A percentile compares a stretch with the other conserved stretches of the same genome.
These are phyloP conservation scores for Hebeloma cylindrosporum DNA, from an alignment of 768 basidiomycete genomes.

Conservation along the genomic window DNA sequence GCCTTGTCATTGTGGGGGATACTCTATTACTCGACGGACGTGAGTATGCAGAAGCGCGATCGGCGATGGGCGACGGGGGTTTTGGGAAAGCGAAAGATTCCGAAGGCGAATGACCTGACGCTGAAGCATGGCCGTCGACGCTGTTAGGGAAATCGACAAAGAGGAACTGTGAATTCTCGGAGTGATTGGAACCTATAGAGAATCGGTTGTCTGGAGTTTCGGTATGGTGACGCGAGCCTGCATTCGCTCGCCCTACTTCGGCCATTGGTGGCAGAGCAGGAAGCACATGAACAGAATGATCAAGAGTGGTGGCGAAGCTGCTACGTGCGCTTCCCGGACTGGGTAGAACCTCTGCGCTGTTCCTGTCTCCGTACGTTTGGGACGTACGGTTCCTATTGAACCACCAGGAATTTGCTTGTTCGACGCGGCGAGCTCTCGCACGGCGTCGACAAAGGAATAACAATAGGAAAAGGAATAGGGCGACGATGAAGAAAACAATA, in stretches of 20 bases:
- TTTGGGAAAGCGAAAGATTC: constrained; percentile 71
- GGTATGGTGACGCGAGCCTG: no score
- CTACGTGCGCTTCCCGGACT: constrained; percentile 42
- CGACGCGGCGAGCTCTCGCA: constrained; percentile 38
- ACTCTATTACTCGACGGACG: constrained; percentile 22
- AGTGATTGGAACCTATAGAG: constrained; percentile 43
- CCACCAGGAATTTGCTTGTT: constrained; percentile 49
- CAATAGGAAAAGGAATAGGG: constrained; percentile 35
- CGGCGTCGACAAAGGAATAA: constrained; percentile 50
- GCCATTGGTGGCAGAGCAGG: constrained; percentile 51
- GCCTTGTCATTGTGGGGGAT: neutral
- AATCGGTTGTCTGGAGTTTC: constrained; percentile 29
- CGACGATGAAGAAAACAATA: constrained; percentile 38
- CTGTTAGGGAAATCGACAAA: constrained; percentile 28
- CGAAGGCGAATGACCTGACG: constrained; percentile 63
- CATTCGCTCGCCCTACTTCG: constrained; percentile 43
- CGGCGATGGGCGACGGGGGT: constrained; percentile 34
- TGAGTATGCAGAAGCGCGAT: constrained; percentile 15
- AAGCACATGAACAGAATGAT: constrained; percentile 33
- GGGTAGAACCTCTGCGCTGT: constrained; percentile 17
- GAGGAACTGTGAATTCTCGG: constrained; percentile 41
- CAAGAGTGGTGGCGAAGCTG: constrained; percentile 66
- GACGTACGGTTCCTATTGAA: constrained; percentile 28
- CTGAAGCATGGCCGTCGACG: constrained; percentile 42
- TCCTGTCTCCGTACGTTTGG: constrained; percentile 26